Evolutionary conservation across 192 early-diverging fungal species (phyloP).

Genomic region (Spizellomyces sp.): DNA sequence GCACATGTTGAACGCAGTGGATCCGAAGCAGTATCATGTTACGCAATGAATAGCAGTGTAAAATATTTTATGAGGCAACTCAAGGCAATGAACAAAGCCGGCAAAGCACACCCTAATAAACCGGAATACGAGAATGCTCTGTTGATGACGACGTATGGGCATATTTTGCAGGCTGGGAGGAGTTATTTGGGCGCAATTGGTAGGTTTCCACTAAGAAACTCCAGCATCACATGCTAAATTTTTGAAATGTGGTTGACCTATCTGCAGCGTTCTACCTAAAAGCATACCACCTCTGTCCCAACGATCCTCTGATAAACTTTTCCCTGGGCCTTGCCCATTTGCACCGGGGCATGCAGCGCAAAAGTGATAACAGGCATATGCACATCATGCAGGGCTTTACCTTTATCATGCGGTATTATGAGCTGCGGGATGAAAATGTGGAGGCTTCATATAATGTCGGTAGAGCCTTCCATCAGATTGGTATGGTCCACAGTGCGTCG

Average conservation of each 20-base stretch:
- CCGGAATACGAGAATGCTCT: constrained; percentile 38
- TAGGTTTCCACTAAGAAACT: constrained; percentile 31
- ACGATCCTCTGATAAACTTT: constrained; percentile 69
- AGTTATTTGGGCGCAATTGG: constrained; percentile 62
- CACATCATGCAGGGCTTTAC: constrained; percentile 65
- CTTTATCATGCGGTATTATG: constrained; percentile 65
- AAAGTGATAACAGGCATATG: constrained; percentile 69
- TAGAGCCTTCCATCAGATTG: constrained; percentile 86
- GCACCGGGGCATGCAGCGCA: constrained; percentile 68
- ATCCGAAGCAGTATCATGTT: constrained; percentile 46
- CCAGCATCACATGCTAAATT: background rate
- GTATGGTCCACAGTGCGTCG: constrained; percentile 11
- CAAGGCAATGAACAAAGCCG: constrained; percentile 42
- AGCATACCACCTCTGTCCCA: constrained; percentile 59
- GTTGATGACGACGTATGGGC: constrained; percentile 62
- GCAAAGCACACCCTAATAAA: constrained; percentile 24
- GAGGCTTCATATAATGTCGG: constrained; percentile 87
- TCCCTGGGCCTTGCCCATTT: constrained; percentile 64
- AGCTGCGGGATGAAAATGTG: constrained; percentile 44
- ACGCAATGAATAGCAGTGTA: constrained; percentile 46
- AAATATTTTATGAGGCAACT: constrained; percentile 63
- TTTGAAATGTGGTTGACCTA: background rate
- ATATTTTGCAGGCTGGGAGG: constrained; percentile 56
- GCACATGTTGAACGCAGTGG: constrained; percentile 13
- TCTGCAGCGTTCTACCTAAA: constrained; percentile 51